Base-by-base conservation (phyloP, 352 stramenopile species). In the Phytophthora multivora region DNA sequence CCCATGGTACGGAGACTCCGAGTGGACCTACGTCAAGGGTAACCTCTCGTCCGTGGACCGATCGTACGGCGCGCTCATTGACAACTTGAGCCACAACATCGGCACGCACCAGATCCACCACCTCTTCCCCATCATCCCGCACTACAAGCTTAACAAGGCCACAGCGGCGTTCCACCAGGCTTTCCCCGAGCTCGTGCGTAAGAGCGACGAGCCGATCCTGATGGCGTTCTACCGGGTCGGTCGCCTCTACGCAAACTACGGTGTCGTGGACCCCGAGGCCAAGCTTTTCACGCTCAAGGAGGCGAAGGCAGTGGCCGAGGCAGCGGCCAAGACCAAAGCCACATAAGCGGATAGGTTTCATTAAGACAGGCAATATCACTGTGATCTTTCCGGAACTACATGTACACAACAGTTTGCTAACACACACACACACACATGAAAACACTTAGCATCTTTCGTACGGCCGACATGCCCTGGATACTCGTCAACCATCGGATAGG, bases 81-180 rank as follows among this genome's bases (percentile, higher is more conserved):
- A 94, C 71, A 88, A 94, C 73, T 23, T 92, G 60, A 90, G 80
- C 78, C 83, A 94, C 77, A 88, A 94, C 82, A 94, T 94, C 54
- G 85, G 85, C 63, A 91, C 83, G 67, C 86, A 94, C 74, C 83
- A 92, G 71, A 73, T 92, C 51, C 86, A 94, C 71, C 86, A 94
- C 77, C 70, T 94, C 28, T 94, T 94, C 74, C 81, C 86, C 42
- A 94, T 91, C 68, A 94, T 94, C 47, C 86, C 86, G 58, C 83
- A 92, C 75, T 94, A 94, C 78, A 91, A 91, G 55, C 73, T 94
- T 50, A 69, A 82, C 12, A 65, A 73, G 26, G 86, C 86, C 3
- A 90, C 83, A 12, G 63, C 49, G 12, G 74, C 86, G 49, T 92
- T 94, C 59, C 70, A 71, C 50, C 47, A 78, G 51, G 80, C 79